Base-by-base conservation (phyloP, 306 rosid species). In the Hippophae gyantsensis region DNA sequence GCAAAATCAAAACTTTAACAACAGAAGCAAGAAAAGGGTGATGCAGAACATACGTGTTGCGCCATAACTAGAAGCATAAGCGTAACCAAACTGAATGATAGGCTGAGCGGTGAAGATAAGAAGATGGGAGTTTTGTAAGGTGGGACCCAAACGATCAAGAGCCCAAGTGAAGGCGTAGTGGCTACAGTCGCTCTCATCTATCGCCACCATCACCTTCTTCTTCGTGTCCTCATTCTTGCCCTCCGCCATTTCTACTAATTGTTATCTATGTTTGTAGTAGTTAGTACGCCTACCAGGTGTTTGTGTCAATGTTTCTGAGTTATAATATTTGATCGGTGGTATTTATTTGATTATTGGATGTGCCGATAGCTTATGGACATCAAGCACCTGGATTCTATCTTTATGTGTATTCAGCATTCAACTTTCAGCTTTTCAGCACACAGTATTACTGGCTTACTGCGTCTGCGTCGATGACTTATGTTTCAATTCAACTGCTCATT, bases 191-290 rank as follows among this genome's bases (percentile, higher is more conserved):
- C 68, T 69, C 60, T 63, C 71, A 18, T 69, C 71, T 38, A 61
- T 52, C 6, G 72, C 72, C 65, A 75, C 65, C 75, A 70, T 70
- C 68, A 70, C 66, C 60, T 50, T 54, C 72, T 60, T 61, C 64
- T 72, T 61, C 74, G 42, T 43, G 23, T 38, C 9, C 18, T 54
- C 40, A 12, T 40, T 58, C 23, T 13, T 54, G 2, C n/a, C 8
- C 13, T 43, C 56, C 47, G 25, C 73, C 68, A 61, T 72, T 43
- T 41, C 65, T 55, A 7, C 42, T 25, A 7, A 11, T 48, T 58
- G 7, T 32, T 45, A 5, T 12, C 32, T 23, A 41, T 66, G 0
- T 41, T 7, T 48, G 43, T 56, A 49, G 47, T 43, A 40, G 11
- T 49, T 12, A 43, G n/a, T 3, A 6, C 8, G 41, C 12, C 50